Percentiles rank a stretch among this genome's conserved stretches.
Evolutionary conservation across 2,329 filamentous ascomycete genomes (phyloP).

Genomic region (Colletotrichum musae): DNA sequence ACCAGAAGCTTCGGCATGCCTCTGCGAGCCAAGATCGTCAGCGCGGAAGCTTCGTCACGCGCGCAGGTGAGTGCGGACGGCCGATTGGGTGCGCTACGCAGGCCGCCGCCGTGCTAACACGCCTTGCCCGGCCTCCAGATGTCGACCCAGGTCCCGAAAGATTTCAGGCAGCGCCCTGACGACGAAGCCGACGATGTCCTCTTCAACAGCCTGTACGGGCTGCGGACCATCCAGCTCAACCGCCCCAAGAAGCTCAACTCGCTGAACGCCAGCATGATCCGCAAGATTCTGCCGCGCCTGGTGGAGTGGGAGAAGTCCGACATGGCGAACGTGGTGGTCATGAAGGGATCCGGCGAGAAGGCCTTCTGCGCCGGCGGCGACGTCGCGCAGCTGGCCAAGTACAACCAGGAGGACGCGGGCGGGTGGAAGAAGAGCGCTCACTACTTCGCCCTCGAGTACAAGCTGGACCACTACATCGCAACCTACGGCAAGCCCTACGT

Average conservation of each 20-base stretch:
- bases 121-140: constrained; percentile 47
- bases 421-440: constrained; percentile 83
- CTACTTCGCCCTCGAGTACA: constrained; percentile 96
- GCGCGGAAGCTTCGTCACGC: constrained; percentile 47
- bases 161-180: constrained; percentile 69
- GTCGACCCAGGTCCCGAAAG: constrained; percentile 49
- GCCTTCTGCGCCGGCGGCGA: constrained; percentile 96
- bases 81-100: background rate
- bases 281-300: constrained; percentile 91
- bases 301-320: constrained; percentile 96
- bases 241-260: constrained; percentile 93
- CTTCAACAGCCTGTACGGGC: constrained; percentile 89
- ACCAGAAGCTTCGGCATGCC: constrained; percentile 75
- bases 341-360: constrained; percentile 89
- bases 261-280: constrained; percentile 92
- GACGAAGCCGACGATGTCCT: constrained; percentile 93
- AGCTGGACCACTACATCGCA: constrained; percentile 94
- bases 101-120: background rate
- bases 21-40: constrained; percentile 81
- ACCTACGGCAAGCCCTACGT: constrained; percentile 95
- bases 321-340: constrained; percentile 90
- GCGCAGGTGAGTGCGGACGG: constrained; percentile 33
- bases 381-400: constrained; percentile 81
- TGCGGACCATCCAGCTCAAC: constrained; percentile 95
- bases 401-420: constrained; percentile 77